phyloP scores from a whole-genome alignment of 306 rosid species.

The Glycine soja region DNA sequence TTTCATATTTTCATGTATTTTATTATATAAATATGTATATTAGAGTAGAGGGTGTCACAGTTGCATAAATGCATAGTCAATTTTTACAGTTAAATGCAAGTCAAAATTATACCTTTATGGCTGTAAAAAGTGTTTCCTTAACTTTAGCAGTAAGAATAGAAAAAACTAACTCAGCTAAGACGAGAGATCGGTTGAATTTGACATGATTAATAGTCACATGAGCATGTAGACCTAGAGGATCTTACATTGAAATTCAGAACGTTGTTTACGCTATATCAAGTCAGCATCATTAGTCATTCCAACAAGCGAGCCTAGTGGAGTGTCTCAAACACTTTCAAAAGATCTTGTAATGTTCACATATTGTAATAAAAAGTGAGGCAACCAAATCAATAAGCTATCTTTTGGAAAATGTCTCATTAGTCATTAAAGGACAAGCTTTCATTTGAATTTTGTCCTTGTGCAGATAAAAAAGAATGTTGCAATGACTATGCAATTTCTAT shows the following conservation, averaged over 20 bases:
- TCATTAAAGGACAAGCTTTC: neutral
- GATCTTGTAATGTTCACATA: slow-evolving; percentile 11
- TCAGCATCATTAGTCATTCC: slow-evolving; percentile 84
- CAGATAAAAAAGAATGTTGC: neutral
- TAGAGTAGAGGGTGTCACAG: too few relatives aligned
- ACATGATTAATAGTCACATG: slow-evolving; percentile 12
- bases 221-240: slow-evolving; percentile 42
- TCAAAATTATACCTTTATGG: slow-evolving; percentile 64
- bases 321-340: neutral
- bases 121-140: slow-evolving; percentile 67
- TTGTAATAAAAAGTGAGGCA: neutral
- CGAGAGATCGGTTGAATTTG: slow-evolving; percentile 34
- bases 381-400: neutral
- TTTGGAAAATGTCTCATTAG: neutral
- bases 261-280: slow-evolving; percentile 85
- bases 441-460: neutral
- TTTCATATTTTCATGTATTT: slow-evolving; percentile 21
- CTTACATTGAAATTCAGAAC: slow-evolving; percentile 87
- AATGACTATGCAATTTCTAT: neutral
- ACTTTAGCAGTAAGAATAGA: slow-evolving; percentile 63
- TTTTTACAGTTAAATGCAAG: slow-evolving; percentile 22
- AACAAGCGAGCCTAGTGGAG: slow-evolving; percentile 43
- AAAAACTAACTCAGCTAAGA: slow-evolving; percentile 44
- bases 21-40: too few relatives aligned
- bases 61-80: slow-evolving; percentile 7